Evolutionary conservation across 768 basidiomycete species (phyloP), one percentile per base, ranked within the genome.

Genomic region (Boletus patriciae): DNA sequence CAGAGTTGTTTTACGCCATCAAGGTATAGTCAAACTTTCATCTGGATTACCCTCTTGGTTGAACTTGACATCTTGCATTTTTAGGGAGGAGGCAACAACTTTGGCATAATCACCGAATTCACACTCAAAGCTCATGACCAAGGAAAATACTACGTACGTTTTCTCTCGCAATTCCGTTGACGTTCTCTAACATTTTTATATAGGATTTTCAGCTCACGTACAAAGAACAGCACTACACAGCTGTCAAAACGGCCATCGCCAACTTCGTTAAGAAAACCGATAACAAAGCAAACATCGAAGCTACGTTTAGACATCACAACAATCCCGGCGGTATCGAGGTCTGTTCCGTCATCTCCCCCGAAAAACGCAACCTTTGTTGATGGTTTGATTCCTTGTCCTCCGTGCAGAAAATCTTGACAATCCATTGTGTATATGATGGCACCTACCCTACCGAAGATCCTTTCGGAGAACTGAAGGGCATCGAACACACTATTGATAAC

Each of bases 101-200:
- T 69, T 41, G 67, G 67, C n/a, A 67, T 69, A 40, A 67, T 67
- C 16, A 69, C 67, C 23, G 46, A 59, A 23, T 68, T 70, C 42
- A 65, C 58, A 12, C 46, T 69, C 47, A 53, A 46, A 16, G 60
- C 66, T 3, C 56, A 62, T 44, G 23, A 25, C n/a, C 47, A 68
- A 31, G 55, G 19, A 21, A 18, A 42, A 13, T 27, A 52, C 53
- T 57, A 50, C 16, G 61, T 62, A 34, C 13, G 43, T 46, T 6
- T 8, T 43, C 27, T 29, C 25, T 8, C 16, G 3, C 21, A 48
- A 16, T 13, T 9, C 10, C 6, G 16, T 12, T 6, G 25, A 52
- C 40, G 15, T 19, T 43, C 29, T 31, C 37, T 45, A 5, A 48
- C 16, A 7, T 16, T 38, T 36, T 40, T 41, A 36, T 25, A 16